phyloP scores from a whole-genome alignment of 176 grass and related monocot genomes.

The Oryza meridionalis region DNA sequence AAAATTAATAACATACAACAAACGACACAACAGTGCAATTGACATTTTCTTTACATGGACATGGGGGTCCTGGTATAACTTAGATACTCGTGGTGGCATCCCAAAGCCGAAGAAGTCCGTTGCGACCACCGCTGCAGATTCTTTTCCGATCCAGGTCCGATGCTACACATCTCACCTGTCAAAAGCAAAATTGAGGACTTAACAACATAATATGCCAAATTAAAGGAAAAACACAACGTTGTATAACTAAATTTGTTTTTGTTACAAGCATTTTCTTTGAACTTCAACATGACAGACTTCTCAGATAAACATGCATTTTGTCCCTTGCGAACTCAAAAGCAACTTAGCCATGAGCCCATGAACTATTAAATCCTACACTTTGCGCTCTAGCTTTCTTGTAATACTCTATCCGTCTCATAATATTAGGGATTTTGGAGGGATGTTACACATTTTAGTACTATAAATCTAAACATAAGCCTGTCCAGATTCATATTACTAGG shows the following conservation, averaged over 20 bases:
- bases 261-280: not conserved
- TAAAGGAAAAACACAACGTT: not conserved
- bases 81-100: constrained; percentile 99
- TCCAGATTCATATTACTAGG: too few species aligned
- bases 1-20: constrained; percentile 40
- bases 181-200: constrained; percentile 17
- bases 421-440: too few species aligned
- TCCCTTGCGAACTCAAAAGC: not conserved
- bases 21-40: constrained; percentile 37
- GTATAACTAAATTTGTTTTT: not conserved
- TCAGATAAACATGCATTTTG: constrained; percentile 16
- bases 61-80: constrained; percentile 31
- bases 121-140: constrained; percentile 93
- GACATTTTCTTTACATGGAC: constrained; percentile 47
- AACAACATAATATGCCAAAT: constrained; percentile 25
- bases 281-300: constrained; percentile 1
- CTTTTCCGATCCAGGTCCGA: constrained; percentile 96
- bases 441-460: too few species aligned
- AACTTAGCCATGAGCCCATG: too few species aligned
- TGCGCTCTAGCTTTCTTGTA: not conserved
- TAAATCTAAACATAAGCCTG: too few species aligned
- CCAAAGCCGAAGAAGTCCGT: constrained; percentile 92
- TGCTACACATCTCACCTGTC: constrained; percentile 85
- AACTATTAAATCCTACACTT: not conserved
- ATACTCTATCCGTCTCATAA: too few species aligned